These are phyloP conservation scores for Fusarium nodosum DNA, from an alignment of 2,329 filamentous ascomycete genomes.

Conservation along the genomic window DNA sequence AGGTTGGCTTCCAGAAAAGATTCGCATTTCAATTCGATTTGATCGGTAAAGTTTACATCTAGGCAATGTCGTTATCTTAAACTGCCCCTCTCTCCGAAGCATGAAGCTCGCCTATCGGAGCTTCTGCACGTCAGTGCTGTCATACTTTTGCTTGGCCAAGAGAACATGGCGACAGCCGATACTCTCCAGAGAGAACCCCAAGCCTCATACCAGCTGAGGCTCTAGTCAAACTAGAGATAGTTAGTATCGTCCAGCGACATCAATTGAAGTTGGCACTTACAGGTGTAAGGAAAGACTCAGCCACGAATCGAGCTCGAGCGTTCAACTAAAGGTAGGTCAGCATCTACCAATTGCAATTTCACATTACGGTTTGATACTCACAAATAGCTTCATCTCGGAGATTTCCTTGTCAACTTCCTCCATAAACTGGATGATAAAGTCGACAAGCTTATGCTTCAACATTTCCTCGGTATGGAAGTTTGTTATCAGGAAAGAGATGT, in stretches of 20 bases:
- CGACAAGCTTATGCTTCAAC: slow-evolving; percentile 98
- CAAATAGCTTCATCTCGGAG: slow-evolving; percentile 99
- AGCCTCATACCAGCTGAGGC: slow-evolving; percentile 42
- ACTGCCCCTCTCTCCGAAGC: slow-evolving; percentile 25
- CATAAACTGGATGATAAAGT: slow-evolving; percentile 99
- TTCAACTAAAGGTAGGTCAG: slow-evolving; percentile 76
- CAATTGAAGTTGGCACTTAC: slow-evolving; percentile 61
- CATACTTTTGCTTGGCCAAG: slow-evolving; percentile 29
- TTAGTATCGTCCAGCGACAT: slow-evolving; percentile 18
- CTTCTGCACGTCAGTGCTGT: slow-evolving; percentile 29
- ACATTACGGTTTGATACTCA: slow-evolving; percentile 63
- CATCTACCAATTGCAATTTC: neutral
- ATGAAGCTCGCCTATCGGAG: slow-evolving; percentile 23
- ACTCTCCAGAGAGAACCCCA: slow-evolving; percentile 37
- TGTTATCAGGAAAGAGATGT: slow-evolving; percentile 98
- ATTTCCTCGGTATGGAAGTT: slow-evolving; percentile 99
- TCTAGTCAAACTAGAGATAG: slow-evolving; percentile 54
- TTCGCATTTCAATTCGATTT: slow-evolving; percentile 40
- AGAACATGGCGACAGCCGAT: slow-evolving; percentile 30
- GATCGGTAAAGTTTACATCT: slow-evolving; percentile 43
- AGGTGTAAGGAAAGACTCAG: slow-evolving; percentile 97
- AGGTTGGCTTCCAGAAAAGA: slow-evolving; percentile 33
- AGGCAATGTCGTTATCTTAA: slow-evolving; percentile 40
- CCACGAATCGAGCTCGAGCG: slow-evolving; percentile 95
- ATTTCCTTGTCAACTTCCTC: slow-evolving; percentile 99